Evolutionary conservation across 495 filamentous ascomycete species (phyloP), one percentile per base, ranked within the genome.

Genomic region (Patellaria atrata): DNA sequence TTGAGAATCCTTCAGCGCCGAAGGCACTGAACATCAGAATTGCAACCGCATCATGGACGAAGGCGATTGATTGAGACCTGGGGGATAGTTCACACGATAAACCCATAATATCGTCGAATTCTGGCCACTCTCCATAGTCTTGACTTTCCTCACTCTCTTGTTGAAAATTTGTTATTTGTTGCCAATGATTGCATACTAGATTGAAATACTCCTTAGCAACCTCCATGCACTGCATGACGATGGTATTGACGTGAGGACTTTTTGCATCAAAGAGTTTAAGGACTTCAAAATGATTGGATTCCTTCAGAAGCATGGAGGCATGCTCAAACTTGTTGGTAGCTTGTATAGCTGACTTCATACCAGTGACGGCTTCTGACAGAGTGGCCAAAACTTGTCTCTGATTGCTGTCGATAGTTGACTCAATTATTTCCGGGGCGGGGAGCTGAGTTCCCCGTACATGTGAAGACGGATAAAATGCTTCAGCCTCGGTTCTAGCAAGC

Each of bases 71-170:
- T 10, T 35, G 6, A 10, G 12, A 18, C 8, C 25, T 4, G 13
- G 34, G 20, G 5, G 33, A n/a, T 13, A 15, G 14, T 4, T 13
- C 25, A 26, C 27, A 20, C 18, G 33, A 35, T 9, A 50, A 26
- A 16, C 45, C 62, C 14, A 62, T 60, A 19, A 65, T 47, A 25
- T 67, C 65, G 28, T 67, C 67, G 26, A 76, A 60, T 22, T 58
- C 75, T 25, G 61, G 52, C 63, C 68, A 79, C 43, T 80, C 78
- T 18, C 76, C 78, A 50, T 75, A 82, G 27, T 82, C 78, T 50
- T 82, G 78, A 39, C 77, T 82, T 27, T 82, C 78, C 31, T 81
- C 78, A 33, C 47, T 64, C 44, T 3, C 12, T 13, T 22, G 31
- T 22, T 51, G 52, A 22, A 11, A 27, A 9, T 19, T 36, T 10